Conservation (phyloP, 1,284 basidiomycete species). For the Sanghuangporus weigelae region DNA sequence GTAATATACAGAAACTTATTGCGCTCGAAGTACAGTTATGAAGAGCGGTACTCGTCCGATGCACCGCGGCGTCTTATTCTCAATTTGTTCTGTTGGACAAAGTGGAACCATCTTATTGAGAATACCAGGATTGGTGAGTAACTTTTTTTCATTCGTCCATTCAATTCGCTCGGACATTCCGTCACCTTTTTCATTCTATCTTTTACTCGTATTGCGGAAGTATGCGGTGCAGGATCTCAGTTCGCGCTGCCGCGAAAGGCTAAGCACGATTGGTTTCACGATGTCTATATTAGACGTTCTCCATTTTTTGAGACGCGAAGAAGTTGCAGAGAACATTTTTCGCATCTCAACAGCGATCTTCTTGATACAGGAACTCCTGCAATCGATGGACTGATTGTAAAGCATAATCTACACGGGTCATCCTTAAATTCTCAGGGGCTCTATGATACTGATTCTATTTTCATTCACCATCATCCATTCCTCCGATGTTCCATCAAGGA, state of each 20-base stretch:
- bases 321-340: too few relatives aligned
- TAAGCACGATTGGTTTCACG: too few relatives aligned
- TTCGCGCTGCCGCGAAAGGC: too few relatives aligned
- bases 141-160: background rate
- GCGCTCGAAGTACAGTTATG: background rate
- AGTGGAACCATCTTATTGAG: background rate
- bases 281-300: too few relatives aligned
- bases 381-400: too few relatives aligned
- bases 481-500: background rate
- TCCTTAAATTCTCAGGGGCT: too few relatives aligned
- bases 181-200: background rate
- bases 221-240: too few relatives aligned
- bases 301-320: too few relatives aligned
- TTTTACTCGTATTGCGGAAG: background rate
- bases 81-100: background rate
- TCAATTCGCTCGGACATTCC: background rate
- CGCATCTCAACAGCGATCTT: too few relatives aligned
- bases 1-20: background rate
- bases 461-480: background rate
- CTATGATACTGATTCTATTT: background rate
- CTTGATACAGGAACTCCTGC: too few relatives aligned
- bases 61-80: background rate
- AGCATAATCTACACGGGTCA: too few relatives aligned
- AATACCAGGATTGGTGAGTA: background rate
- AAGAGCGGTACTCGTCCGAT: background rate